Conservation (phyloP, 768 basidiomycete species). For the Lenzites betulinus region DNA sequence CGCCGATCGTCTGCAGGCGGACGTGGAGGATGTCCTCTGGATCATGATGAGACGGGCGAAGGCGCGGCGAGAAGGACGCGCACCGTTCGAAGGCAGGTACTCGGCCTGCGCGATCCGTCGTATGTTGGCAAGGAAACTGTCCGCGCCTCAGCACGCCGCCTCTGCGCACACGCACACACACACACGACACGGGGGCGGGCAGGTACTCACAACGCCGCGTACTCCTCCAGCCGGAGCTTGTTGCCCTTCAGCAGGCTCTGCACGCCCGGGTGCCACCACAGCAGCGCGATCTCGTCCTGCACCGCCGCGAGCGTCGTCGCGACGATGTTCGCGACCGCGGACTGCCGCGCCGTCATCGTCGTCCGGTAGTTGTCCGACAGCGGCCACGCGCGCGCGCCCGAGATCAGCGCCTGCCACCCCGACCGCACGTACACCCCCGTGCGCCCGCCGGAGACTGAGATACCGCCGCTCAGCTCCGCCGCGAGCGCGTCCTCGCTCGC, state of each 20-base stretch:
- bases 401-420: constrained; percentile 69
- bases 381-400: constrained; percentile 44
- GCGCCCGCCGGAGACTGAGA: constrained; percentile 60
- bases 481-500: constrained; percentile 69
- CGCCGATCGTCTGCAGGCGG: constrained; percentile 77
- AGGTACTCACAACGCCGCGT: constrained; percentile 65
- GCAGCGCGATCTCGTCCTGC: constrained; percentile 54
- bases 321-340: constrained; percentile 52
- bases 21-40: constrained; percentile 78
- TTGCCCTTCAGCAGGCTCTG: constrained; percentile 55
- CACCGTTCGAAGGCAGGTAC: constrained; percentile 73
- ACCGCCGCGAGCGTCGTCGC: constrained; percentile 54
- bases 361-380: constrained; percentile 36
- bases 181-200: neutral
- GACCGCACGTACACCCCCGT: constrained; percentile 67
- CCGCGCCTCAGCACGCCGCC: neutral
- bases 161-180: neutral
- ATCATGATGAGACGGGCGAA: constrained; percentile 2
- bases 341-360: constrained; percentile 33
- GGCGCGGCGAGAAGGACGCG: constrained; percentile 9
- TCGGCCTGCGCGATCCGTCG: constrained; percentile 66
- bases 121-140: constrained; percentile 69
- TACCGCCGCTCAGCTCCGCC: constrained; percentile 66
- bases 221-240: constrained; percentile 72
- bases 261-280: constrained; percentile 75